A percentile compares a stretch with the other conserved stretches of the same genome.
Conservation (phyloP, 768 basidiomycete species). For the Xerocomellus chrysenteron region DNA sequence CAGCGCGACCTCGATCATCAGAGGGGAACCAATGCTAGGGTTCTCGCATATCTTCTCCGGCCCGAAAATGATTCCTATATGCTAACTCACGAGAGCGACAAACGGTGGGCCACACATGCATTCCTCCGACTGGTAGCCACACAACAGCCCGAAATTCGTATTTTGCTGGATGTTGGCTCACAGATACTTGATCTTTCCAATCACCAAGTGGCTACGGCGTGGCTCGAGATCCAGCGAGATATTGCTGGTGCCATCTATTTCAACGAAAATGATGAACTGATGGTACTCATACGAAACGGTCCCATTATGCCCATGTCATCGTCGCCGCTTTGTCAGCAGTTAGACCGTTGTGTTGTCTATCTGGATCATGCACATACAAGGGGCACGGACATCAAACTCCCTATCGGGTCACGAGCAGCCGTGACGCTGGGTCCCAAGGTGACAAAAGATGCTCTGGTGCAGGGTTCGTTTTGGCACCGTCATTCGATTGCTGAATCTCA, state of each 20-base stretch:
- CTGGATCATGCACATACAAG: conserved; percentile 39
- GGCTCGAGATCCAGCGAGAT: conserved; percentile 34
- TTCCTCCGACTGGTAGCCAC: conserved; percentile 29
- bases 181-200: conserved; percentile 52
- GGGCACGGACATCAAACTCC: conserved; percentile 38
- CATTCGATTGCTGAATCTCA: not conserved
- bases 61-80: conserved; percentile 17
- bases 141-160: conserved; percentile 37
- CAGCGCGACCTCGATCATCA: conserved; percentile 28
- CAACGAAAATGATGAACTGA: conserved; percentile 27
- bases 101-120: not conserved
- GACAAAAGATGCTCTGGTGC: conserved; percentile 34
- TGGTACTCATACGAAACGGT: conserved; percentile 26
- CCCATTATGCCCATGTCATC: too few species aligned
- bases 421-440: conserved; percentile 38
- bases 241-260: conserved; percentile 31
- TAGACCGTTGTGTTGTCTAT: conserved; percentile 34
- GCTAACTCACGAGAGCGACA: not conserved
- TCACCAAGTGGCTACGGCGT: conserved; percentile 35
- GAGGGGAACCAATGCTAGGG: conserved; percentile 42
- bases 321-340: conserved; percentile 28
- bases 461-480: conserved; percentile 25
- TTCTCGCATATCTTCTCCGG: conserved; percentile 28
- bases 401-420: conserved; percentile 29
- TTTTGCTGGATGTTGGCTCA: conserved; percentile 54